Base-by-base conservation (phyloP, 495 filamentous ascomycete genomes). In the Neurospora sp. region DNA sequence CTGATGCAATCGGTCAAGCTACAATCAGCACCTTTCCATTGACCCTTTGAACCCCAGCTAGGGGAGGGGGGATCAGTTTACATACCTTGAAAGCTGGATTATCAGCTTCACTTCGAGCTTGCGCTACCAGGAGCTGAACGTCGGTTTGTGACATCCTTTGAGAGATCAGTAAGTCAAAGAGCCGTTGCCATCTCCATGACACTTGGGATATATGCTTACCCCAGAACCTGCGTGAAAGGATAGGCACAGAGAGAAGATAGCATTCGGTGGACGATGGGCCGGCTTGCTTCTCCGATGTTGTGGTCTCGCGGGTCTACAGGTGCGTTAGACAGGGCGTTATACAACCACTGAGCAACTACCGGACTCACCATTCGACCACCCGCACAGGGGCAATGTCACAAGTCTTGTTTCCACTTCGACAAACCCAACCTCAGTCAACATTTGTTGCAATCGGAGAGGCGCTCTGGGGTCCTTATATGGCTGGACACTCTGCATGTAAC, bases 381-480 rank as follows among this genome's bases (percentile, higher is more conserved):
- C 89, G 79, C 90, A 93, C 77, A 94, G 85, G 69, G 91, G 93
- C 49, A 95, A 82, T 41, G 86, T 89, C 71, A 95, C 88, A 88
- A 94, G 83, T 84, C 73, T 80, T 70, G 83, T 83, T 77, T 93
- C 92, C 12, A 95, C 89, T 40, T 94, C 90, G 16, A 88, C 87
- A 76, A 95, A 90, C 0, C 93, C 93, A n/a, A 89, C 90, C 40
- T 86, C 85, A 70, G 83, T 84, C 84, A 93, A 88, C 82, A 91
- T 84, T 44, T 79, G 84, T 72, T 84, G 86, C 75, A 96, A 80
- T 46, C 86, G 88, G 69, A 91, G 83, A 23, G 91, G 89, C 31
- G 90, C 89, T 54, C 93, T 85, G 69, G 91, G 87, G 77, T 95
- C 91, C 76, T 95, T 95, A 39, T 86, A 82, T 38, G 86, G 88